Percentiles rank a stretch among this genome's conserved stretches.
These are phyloP conservation scores for Tylopilus felleus DNA, from an alignment of 768 basidiomycete genomes.

Conservation along the genomic window DNA sequence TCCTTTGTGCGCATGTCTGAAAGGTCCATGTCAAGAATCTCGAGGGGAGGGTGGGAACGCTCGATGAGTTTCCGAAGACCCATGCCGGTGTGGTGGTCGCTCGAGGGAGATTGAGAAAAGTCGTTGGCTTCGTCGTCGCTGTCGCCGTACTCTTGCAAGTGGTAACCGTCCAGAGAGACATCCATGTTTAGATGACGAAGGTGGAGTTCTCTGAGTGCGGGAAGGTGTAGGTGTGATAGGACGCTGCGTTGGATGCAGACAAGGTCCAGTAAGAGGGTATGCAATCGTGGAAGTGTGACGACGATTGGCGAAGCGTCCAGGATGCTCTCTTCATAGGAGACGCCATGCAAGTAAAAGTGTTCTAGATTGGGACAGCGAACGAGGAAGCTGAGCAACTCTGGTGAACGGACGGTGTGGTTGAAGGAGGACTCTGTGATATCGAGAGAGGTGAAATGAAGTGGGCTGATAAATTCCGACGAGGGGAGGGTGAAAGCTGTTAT, in stretches of 20 bases:
- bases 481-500: constrained; percentile 52
- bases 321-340: constrained; percentile 43
- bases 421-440: constrained; percentile 50
- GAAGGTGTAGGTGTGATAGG: constrained; percentile 61
- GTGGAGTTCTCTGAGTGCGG: constrained; percentile 55
- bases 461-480: constrained; percentile 37
- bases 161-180: constrained; percentile 34
- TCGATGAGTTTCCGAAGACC: constrained; percentile 63
- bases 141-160: constrained; percentile 54
- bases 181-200: constrained; percentile 70
- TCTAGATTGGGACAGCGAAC: constrained; percentile 59
- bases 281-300: constrained; percentile 56
- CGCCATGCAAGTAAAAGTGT: constrained; percentile 54
- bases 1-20: constrained; percentile 85
- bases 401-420: constrained; percentile 41
- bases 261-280: constrained; percentile 51
- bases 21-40: constrained; percentile 72
- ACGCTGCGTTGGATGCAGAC: constrained; percentile 63
- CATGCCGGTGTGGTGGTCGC: constrained; percentile 78
- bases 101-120: constrained; percentile 73
- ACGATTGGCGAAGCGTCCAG: constrained; percentile 32
- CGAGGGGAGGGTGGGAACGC: constrained; percentile 61
- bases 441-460: constrained; percentile 55
- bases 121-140: constrained; percentile 72
- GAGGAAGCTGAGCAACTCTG: constrained; percentile 58